Conservation (phyloP, 352 stramenopile genomes). For the Globisporangium abappressorium region DNA sequence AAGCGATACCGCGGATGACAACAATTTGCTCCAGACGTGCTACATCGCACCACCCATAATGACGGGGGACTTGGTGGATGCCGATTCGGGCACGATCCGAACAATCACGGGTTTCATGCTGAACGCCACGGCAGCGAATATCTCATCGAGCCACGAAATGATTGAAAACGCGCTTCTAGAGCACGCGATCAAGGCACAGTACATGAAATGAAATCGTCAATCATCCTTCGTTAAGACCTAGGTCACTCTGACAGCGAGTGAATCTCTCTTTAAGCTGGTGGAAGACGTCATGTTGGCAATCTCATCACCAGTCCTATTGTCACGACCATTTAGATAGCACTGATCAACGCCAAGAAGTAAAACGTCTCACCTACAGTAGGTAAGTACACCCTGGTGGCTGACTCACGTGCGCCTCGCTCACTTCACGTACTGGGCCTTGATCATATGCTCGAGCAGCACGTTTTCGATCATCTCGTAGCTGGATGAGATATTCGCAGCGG, state of each 20-base stretch:
- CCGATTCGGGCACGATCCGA: not conserved
- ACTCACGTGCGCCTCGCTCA: not conserved
- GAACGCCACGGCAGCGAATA: conserved; percentile 28
- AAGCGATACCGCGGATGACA: too few relatives aligned
- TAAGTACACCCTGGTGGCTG: too few relatives aligned
- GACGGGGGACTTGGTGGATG: not conserved
- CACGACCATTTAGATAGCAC: too few relatives aligned
- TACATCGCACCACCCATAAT: conserved; percentile 29
- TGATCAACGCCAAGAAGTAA: too few relatives aligned
- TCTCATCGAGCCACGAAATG: conserved; percentile 32
- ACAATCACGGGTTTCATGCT: conserved; percentile 36
- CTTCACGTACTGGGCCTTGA: not conserved
- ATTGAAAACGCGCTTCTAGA: conserved; percentile 50
- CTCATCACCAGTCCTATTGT: too few relatives aligned
- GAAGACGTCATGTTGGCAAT: too few relatives aligned
- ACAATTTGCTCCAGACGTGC: conserved; percentile 29
- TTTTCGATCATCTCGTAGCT: conserved; percentile 51
- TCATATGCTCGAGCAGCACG: conserved; percentile 33
- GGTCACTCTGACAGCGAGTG: too few relatives aligned
- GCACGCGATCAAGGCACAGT: conserved; percentile 15
- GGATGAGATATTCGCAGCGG: conserved; percentile 26
- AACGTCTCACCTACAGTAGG: too few relatives aligned
- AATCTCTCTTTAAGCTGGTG: too few relatives aligned
- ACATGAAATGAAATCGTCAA: not conserved
- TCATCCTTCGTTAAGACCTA: too few relatives aligned